These are phyloP conservation scores for Colletotrichum truncatum DNA, from an alignment of 2,329 filamentous ascomycete species.

Conservation along the genomic window DNA sequence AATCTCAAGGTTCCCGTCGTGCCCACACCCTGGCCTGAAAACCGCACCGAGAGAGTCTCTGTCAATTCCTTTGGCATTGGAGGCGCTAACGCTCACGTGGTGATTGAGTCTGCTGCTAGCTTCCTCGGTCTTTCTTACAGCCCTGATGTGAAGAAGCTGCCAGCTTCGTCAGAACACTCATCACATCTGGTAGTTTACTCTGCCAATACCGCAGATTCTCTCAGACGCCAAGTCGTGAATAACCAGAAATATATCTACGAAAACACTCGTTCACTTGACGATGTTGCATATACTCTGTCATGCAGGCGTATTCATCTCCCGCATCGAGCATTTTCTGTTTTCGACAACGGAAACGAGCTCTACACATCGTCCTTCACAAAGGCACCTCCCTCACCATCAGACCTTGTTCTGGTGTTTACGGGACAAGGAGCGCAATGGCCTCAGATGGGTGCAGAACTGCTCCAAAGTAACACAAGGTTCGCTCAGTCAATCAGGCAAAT, in stretches of 20 bases:
- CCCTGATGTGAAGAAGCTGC: not conserved
- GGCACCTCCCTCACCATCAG: not conserved
- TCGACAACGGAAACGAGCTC: not conserved
- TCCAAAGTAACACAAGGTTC: constrained; percentile 10
- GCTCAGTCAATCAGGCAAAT: constrained; percentile 24
- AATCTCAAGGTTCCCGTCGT: constrained; percentile 37
- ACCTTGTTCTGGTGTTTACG: constrained; percentile 40
- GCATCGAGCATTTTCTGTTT: constrained; percentile 29
- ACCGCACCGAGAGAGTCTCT: constrained; percentile 49
- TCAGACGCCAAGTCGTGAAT: constrained; percentile 26
- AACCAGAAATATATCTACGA: constrained; percentile 4
- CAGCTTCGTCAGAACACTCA: too few relatives aligned
- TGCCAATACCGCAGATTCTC: constrained; percentile 28
- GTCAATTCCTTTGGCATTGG: constrained; percentile 52
- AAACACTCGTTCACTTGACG: not conserved
- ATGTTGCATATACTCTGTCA: constrained; percentile 35
- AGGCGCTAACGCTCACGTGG: constrained; percentile 24
- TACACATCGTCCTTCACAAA: not conserved
- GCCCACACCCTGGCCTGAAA: constrained; percentile 36
- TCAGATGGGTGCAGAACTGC: constrained; percentile 37
- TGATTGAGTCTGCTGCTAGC: constrained; percentile 28
- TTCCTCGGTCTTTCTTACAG: constrained; percentile 12
- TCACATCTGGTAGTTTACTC: constrained; percentile 31
- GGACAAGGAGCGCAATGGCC: constrained; percentile 48
- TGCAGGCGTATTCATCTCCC: constrained; percentile 27